Base-by-base conservation (phyloP, 208 protist genomes). In the Blechomonas ayalai region DNA sequence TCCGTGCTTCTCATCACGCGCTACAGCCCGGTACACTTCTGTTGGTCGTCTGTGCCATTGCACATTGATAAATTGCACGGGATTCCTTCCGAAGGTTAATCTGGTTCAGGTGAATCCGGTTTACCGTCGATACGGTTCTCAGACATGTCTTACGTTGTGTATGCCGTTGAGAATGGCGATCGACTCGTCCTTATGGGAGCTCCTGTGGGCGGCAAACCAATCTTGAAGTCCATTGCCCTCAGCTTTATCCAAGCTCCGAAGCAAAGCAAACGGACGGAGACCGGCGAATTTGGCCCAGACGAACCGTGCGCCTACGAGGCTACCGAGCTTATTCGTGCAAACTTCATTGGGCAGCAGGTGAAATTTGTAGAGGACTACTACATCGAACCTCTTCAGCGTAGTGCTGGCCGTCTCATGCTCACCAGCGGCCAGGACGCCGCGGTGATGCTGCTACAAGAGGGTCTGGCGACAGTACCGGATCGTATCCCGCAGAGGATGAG, bases 261-360 rank as follows among this genome's bases (percentile, higher is more conserved):
- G 51, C 55, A 83, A 25, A 76, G 75, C 0, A 60, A 66, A 10
- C 71, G 82, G 20, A 70, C 48, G 15, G 38, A 61, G 12, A 65
- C 39, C 26, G 80, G 78, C 7, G 81, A 73, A n/a, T 88, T 88
- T 45, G 65, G 63, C 10, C 46, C 55, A 1, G 88, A 95, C 40
- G 88, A 95, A 8, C 83, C 83, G 19, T 95, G 69, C 59, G 82
- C 84, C 9, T 81, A 73, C 73, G 82, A 91, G 48, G 88, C 88
- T 7, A 66, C 60, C 0, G 83, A 95, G 68, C 71, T 92, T 26
- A 78, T 93, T 15, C 83, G 88, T 39, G 67, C 46, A 20, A 63
- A 51, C 6, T 87, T 89, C 40, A 92, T 95, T 47, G 88, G 88
- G 34, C 91, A 92, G 56, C 61, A 65, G 39, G 84, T 93, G 26